Evolutionary conservation across 2,329 filamentous ascomycete species (phyloP), one percentile per base, ranked within the genome.

Genomic region (Laburnicola sp.): DNA sequence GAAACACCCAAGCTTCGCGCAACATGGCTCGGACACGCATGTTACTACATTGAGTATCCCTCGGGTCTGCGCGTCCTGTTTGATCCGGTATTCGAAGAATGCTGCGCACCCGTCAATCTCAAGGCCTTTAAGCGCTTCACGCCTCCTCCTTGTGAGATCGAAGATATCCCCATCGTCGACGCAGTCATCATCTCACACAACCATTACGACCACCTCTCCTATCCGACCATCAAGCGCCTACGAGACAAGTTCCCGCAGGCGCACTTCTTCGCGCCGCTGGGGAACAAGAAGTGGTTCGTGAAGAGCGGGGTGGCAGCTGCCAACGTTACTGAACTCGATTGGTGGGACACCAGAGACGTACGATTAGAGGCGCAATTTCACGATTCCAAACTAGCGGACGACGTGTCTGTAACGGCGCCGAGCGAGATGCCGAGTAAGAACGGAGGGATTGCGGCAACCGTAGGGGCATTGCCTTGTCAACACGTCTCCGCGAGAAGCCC

Each of bases 11-110:
- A 82, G 36, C 81, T 97, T 25, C 85, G 91, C 46, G 89, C 92
- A 30, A 97, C 93, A 36, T 97, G 93, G 93, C 84, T 97, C 2
- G 93, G 93, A 31, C 93, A 97, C 72, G 91, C 93, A 3, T 96
- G 91, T 76, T 96, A 91, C 76, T 92, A 89, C 65, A 84, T 95
- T 62, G 93, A 97, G 72, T 97, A 92, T 64, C 91, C 91, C 2
- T 82, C 83, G 10, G 93, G 93, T 1, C 78, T 97, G 47, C 86
- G 93, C 48, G 89, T 95, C 3, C 82, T 97, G 3, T 96, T 96
- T 70, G 93, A 97, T 66, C 93, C 93, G 1, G 92, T 97, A 31
- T 96, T 97, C 60, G 90, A 93, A 69, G 85, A 91, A 56, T 85
- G 90, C 62, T 97, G 93, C 75, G 86, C 87, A 27, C 93, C 92